Conservation (phyloP, 768 basidiomycete species). For the Leccinellum albellum region DNA sequence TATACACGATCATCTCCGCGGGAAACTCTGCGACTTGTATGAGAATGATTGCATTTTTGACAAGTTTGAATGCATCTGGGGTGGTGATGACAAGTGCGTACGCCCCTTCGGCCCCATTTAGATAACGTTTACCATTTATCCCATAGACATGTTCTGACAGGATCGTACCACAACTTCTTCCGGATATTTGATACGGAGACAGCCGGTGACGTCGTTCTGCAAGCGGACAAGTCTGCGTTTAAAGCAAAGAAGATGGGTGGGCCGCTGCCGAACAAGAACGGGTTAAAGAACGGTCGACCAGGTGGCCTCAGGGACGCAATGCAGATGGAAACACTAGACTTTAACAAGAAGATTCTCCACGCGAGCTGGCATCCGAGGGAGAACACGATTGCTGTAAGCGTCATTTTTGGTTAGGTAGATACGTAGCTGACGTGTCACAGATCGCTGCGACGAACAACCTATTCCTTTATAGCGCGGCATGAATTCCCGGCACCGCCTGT, state of each 20-base stretch:
- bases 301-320: slow-evolving; percentile 75
- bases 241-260: slow-evolving; percentile 99
- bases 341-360: slow-evolving; percentile 96
- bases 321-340: slow-evolving; percentile 83
- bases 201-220: slow-evolving; percentile 84
- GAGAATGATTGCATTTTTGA: slow-evolving; percentile 99
- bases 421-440: slow-evolving; percentile 36
- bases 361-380: slow-evolving; percentile 98
- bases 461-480: slow-evolving; percentile 40
- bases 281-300: slow-evolving; percentile 73
- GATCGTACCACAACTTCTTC: slow-evolving; percentile 99
- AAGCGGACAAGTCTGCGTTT: slow-evolving; percentile 99
- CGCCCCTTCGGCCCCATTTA: slow-evolving; percentile 3
- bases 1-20: slow-evolving; percentile 96
- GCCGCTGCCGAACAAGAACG: slow-evolving; percentile 64
- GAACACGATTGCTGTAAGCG: slow-evolving; percentile 92
- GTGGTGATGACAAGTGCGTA: slow-evolving; percentile 90
- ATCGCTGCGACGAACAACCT: slow-evolving; percentile 78
- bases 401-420: background rate
- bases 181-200: slow-evolving; percentile 96
- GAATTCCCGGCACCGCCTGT: slow-evolving; percentile 11
- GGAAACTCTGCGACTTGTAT: slow-evolving; percentile 96
- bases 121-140: slow-evolving; percentile 7
- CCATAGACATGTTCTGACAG: slow-evolving; percentile 89
- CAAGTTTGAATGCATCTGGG: slow-evolving; percentile 99